Conservation (phyloP, 306 rosid genomes). For the Castanea crenata region DNA sequence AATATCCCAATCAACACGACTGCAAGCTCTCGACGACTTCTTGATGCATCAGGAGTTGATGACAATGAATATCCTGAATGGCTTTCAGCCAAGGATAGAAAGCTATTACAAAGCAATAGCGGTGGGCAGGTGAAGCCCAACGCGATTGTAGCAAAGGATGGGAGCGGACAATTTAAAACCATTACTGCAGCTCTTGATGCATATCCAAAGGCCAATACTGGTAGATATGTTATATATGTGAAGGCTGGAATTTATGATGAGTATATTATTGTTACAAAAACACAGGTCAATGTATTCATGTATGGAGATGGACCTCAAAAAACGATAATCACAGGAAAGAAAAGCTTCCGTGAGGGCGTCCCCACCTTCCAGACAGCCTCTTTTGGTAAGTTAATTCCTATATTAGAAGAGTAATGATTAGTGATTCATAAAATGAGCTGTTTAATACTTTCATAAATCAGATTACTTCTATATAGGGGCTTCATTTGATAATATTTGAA, state of each 20-base stretch:
- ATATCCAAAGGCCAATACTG: slow-evolving; percentile 30
- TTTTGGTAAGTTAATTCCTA: slow-evolving; percentile 33
- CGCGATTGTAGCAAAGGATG: slow-evolving; percentile 68
- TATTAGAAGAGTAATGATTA: no score
- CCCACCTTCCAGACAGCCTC: slow-evolving; percentile 51
- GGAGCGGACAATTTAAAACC: slow-evolving; percentile 51
- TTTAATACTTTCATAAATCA: no score
- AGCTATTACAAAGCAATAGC: slow-evolving; percentile 34
- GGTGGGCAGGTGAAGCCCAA: slow-evolving; percentile 16
- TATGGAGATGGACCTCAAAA: slow-evolving; percentile 67
- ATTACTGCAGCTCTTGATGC: slow-evolving; percentile 44
- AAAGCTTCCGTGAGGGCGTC: slow-evolving; percentile 18
- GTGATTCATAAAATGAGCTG: no score
- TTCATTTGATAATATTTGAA: no score
- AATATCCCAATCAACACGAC: slow-evolving; percentile 1
- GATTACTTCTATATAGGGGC: no score
- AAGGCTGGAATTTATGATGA: slow-evolving; percentile 67
- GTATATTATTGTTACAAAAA: slow-evolving; percentile 30
- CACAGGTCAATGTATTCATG: slow-evolving; percentile 32
- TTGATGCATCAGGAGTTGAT: slow-evolving; percentile 5
- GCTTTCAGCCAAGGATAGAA: slow-evolving; percentile 49
- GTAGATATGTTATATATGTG: slow-evolving; percentile 53
- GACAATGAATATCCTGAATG: slow-evolving; percentile 48
- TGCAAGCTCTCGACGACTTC: slow-evolving; percentile 47
- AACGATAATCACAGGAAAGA: slow-evolving; percentile 56